Percentiles rank a stretch among this genome's conserved stretches.
Conservation (phyloP, 129 eudicot genomes). For the Centrapalus pauciflorus region DNA sequence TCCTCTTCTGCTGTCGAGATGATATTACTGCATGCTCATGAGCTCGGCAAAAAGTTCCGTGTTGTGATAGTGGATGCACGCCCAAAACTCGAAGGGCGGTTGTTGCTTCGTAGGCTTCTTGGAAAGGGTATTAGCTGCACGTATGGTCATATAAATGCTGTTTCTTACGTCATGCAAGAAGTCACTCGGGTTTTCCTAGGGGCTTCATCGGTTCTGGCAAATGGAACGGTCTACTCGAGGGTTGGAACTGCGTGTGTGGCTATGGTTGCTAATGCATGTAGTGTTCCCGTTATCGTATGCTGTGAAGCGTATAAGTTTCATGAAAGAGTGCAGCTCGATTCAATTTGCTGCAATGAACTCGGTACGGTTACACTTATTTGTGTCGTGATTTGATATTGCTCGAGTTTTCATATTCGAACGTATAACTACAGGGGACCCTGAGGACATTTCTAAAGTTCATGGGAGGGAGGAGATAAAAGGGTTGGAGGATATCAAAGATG, state of each 20-base stretch:
- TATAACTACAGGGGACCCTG: conserved; percentile 68
- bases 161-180: conserved; percentile 93
- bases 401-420: not conserved
- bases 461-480: conserved; percentile 61
- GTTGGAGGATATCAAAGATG: conserved; percentile 57
- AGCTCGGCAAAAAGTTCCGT: conserved; percentile 74
- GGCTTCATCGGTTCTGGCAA: conserved; percentile 88
- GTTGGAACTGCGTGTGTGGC: conserved; percentile 98
- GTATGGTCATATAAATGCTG: conserved; percentile 81
- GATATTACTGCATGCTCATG: conserved; percentile 77
- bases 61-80: conserved; percentile 92
- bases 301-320: conserved; percentile 99
- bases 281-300: conserved; percentile 82
- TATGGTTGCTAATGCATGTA: conserved; percentile 95
- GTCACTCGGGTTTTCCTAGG: conserved; percentile 85
- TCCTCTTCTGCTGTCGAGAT: conserved; percentile 95
- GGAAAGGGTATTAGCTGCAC: conserved; percentile 88
- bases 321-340: conserved; percentile 95
- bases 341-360: conserved; percentile 95
- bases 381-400: not conserved
- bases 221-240: conserved; percentile 91
- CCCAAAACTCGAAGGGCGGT: conserved; percentile 89
- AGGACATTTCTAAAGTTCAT: conserved; percentile 59
- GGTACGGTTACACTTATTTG: conserved; percentile 42
- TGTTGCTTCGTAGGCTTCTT: conserved; percentile 75